Percentiles rank a stretch among this genome's conserved stretches.
Evolutionary conservation across 306 rosid species (phyloP).

Genomic region (Vigna unguiculata): DNA sequence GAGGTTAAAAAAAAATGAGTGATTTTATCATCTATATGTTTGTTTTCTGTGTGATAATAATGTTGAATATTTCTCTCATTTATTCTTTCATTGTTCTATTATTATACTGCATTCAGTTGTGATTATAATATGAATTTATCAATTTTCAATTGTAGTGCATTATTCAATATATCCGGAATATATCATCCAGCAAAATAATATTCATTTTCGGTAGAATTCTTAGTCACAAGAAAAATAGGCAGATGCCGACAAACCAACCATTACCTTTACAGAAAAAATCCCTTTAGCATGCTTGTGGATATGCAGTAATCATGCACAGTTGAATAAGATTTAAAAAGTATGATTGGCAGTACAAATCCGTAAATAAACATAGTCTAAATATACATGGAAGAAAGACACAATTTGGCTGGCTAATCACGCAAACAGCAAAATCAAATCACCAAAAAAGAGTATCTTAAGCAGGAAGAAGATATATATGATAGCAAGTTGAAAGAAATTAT

Average conservation of each 20-base stretch:
- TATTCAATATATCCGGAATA: too few species aligned
- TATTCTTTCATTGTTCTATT: too few species aligned
- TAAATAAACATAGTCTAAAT: background rate
- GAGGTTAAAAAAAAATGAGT: too few species aligned
- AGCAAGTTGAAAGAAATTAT: constrained; percentile 6
- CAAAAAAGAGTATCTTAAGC: background rate
- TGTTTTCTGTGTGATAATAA: too few species aligned
- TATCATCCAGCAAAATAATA: too few species aligned
- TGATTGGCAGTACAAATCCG: background rate
- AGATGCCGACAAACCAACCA: background rate
- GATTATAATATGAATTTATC: too few species aligned
- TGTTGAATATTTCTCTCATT: too few species aligned
- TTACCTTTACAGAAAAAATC: background rate
- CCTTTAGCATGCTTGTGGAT: background rate
- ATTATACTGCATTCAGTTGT: too few species aligned
- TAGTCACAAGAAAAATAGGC: too few species aligned
- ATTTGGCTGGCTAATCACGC: constrained; percentile 2
- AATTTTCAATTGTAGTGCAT: too few species aligned
- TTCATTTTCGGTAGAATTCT: too few species aligned
- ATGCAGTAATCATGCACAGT: background rate
- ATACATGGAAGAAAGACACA: background rate
- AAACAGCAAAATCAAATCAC: constrained; percentile 1
- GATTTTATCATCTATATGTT: too few species aligned
- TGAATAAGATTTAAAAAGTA: background rate
- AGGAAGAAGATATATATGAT: constrained; percentile 4